These are phyloP conservation scores for Pichia cephalocereana DNA, from an alignment of 805 yeast genomes.

Conservation along the genomic window DNA sequence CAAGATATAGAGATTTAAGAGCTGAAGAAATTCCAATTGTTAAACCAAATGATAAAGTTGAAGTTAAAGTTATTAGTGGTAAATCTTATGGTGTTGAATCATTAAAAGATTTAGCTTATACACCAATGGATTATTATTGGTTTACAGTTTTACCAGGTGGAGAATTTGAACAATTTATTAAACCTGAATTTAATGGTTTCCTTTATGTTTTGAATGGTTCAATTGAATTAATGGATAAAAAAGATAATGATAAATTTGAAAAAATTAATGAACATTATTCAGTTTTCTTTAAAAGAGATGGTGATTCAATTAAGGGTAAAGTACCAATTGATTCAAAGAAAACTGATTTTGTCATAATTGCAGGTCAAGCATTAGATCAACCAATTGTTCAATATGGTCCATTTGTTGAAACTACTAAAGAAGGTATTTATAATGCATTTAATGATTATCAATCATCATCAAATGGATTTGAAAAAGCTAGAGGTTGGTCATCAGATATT, in stretches of 20 bases:
- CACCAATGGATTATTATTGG: constrained; percentile 70
- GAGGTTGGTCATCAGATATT: constrained; percentile 44
- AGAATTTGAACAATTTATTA: constrained; percentile 48
- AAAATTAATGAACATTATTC: constrained; percentile 37
- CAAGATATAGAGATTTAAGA: constrained; percentile 72
- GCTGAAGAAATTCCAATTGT: constrained; percentile 63
- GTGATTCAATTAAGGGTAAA: constrained; percentile 48
- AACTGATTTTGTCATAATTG: constrained; percentile 63
- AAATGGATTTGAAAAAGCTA: constrained; percentile 64
- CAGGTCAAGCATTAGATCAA: constrained; percentile 69
- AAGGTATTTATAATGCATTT: constrained; percentile 60
- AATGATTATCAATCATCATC: constrained; percentile 58
- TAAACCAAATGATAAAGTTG: constrained; percentile 52
- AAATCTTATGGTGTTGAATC: constrained; percentile 68
- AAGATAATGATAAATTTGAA: constrained; percentile 14
- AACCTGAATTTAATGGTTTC: constrained; percentile 57
- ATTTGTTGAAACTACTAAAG: constrained; percentile 67
- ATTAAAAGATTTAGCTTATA: constrained; percentile 65
- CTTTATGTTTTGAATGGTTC: constrained; percentile 59
- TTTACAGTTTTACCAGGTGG: constrained; percentile 60
- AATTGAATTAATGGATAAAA: constrained; percentile 33
- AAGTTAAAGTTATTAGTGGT: constrained; percentile 71
- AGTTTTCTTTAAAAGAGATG: constrained; percentile 62
- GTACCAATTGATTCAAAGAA: constrained; percentile 36
- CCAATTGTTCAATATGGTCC: constrained; percentile 84